A percentile compares a stretch with the other conserved stretches of the same genome.
Conservation (phyloP, 148 eudicot genomes). For the Nyssa sinensis region DNA sequence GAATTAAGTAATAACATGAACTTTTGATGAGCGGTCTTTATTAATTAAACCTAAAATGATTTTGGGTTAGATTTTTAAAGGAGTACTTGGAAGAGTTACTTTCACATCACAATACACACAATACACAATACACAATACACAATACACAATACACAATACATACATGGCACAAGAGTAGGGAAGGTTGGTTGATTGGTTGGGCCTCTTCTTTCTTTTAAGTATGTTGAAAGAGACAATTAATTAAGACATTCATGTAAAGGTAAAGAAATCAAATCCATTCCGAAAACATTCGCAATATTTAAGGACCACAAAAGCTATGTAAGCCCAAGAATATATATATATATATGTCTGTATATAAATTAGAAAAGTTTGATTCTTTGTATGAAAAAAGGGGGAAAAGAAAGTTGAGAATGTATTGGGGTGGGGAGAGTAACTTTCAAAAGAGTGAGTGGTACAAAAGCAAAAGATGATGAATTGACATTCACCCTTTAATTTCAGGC, state of each 20-base stretch:
- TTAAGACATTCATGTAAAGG: no score
- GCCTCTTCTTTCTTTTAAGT: not conserved
- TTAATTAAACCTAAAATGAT: no score
- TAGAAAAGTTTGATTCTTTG: constrained; percentile 7
- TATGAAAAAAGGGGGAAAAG: not conserved
- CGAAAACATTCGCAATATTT: not conserved
- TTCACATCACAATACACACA: not conserved
- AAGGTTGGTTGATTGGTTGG: not conserved
- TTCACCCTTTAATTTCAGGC: no score
- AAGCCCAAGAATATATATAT: no score
- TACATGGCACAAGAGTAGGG: no score
- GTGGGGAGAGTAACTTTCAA: not conserved
- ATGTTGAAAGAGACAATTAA: no score
- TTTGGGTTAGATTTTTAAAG: not conserved
- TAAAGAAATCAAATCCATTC: not conserved
- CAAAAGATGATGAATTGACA: no score
- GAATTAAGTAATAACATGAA: not conserved
- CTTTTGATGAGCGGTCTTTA: no score
- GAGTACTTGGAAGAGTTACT: not conserved
- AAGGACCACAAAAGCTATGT: not conserved
- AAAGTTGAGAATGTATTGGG: not conserved
- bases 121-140: no score
- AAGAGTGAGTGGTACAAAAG: not conserved
- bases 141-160: no score
- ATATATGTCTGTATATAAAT: no score